These are phyloP conservation scores for Parietaria judaica DNA, from an alignment of 306 rosid genomes.

Conservation along the genomic window DNA sequence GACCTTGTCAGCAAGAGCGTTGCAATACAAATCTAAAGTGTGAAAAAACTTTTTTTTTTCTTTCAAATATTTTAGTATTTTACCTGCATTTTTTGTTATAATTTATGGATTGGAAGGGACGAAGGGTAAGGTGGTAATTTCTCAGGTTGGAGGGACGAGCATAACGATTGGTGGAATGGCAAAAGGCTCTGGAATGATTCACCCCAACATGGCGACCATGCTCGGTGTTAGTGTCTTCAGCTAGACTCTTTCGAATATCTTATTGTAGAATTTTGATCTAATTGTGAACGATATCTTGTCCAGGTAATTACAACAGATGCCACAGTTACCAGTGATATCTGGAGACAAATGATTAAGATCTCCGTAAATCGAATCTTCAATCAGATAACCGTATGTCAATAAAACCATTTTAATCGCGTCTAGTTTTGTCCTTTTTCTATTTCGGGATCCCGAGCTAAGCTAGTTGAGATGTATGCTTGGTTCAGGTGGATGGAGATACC, in stretches of 20 bases:
- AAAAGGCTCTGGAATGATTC: conserved; percentile 98
- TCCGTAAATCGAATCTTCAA: conserved; percentile 90
- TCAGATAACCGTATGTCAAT: conserved; percentile 83
- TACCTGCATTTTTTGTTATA: background rate
- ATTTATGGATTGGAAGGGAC: background rate
- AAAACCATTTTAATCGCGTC: background rate
- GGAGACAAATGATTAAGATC: conserved; percentile 84
- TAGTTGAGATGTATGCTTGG: conserved; percentile 12
- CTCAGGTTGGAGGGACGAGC: conserved; percentile 63
- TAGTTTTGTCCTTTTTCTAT: background rate
- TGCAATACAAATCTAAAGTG: conserved; percentile 82
- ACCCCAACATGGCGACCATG: conserved; percentile 98
- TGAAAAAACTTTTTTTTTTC: conserved; percentile 17
- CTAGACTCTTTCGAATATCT: no score
- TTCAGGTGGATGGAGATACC: conserved; percentile 97
- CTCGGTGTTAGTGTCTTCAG: conserved; percentile 62
- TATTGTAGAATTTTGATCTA: background rate
- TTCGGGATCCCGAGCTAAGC: no score
- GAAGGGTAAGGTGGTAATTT: conserved; percentile 19
- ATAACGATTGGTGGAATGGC: conserved; percentile 92
- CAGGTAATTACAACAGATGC: conserved; percentile 97
- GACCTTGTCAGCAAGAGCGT: conserved; percentile 96
- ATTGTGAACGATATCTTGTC: background rate
- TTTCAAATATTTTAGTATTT: no score
- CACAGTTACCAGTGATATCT: conserved; percentile 53